These are phyloP conservation scores for Juglanconis juglandina DNA, from an alignment of 2,329 filamentous ascomycete species.

Conservation along the genomic window DNA sequence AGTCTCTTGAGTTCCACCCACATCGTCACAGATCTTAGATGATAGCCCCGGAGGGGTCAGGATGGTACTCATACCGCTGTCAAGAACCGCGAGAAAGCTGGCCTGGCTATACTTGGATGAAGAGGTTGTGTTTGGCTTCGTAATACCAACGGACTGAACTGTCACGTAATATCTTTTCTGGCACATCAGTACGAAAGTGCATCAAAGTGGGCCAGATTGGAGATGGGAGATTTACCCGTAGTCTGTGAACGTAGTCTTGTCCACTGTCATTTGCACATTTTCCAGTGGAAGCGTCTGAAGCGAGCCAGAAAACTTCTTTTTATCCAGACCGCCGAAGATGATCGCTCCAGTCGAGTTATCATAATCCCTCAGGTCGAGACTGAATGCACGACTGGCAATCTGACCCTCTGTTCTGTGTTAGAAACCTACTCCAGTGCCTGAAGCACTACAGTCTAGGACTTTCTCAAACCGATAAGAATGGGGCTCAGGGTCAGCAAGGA, in stretches of 20 bases:
- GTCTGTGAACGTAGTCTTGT: not conserved
- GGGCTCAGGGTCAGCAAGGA: too few species aligned
- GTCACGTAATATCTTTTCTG: constrained; percentile 12
- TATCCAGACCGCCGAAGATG: constrained; percentile 12
- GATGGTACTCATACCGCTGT: constrained; percentile 51
- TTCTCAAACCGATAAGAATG: too few species aligned
- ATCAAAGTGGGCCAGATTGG: not conserved
- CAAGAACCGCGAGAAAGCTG: constrained; percentile 42
- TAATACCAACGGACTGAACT: constrained; percentile 18
- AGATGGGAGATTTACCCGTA: not conserved
- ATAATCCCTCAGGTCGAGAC: constrained; percentile 2
- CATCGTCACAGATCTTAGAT: constrained; percentile 11
- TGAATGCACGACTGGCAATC: constrained; percentile 9
- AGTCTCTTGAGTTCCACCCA: not conserved
- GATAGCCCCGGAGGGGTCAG: constrained; percentile 48
- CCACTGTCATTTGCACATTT: not conserved
- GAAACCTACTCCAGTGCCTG: too few species aligned
- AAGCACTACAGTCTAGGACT: too few species aligned
- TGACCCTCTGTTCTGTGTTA: not conserved
- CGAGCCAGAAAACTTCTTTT: constrained; percentile 10
- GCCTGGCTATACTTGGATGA: constrained; percentile 4
- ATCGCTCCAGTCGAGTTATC: constrained; percentile 8
- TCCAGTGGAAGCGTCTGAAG: constrained; percentile 17
- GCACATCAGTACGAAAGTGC: not conserved
- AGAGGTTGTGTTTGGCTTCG: not conserved